Base-by-base conservation (phyloP, 148 eudicot genomes). In the Silene uniflora region DNA sequence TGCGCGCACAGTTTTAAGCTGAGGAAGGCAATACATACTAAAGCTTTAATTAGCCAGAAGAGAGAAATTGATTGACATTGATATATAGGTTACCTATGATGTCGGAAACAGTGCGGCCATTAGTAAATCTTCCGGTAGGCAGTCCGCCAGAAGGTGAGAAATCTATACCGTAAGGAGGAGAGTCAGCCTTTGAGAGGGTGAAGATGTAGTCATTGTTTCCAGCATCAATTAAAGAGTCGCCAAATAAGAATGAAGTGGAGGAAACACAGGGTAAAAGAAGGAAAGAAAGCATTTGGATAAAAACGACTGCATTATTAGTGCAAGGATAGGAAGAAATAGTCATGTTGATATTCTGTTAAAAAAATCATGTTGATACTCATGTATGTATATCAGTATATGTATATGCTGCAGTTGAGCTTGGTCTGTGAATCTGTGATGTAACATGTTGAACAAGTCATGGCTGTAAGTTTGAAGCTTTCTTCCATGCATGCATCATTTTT, bases 51-150 rank as follows among this genome's bases (percentile, higher is more conserved):
- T 9, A 46, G 52, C 52, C 1, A 27, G 42, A 29, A 13, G n/a
- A 64, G 42, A 16, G n/a, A 6, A 62, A 23, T 35, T 62, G 1
- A 18, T 58, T 0, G 18, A 58, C 3, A 18, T 58, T 58, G 18
- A 58, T 58, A 23, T 62, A 74, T 21, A 62, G 3, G 29, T 66
- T 89, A 86, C 90, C 93, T 67, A 88, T 78, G 47, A 88, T 82
- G 67, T 90, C 93, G 1, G 85, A 79, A 18, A 86, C 82, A 19
- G 91, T 90, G 35, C 83, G 86, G 46, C 93, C 93, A 67, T 90
- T 88, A 1, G 93, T 90, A 81, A 88, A 90, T 78, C 93, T 86
- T 10, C 93, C 91, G 0, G 91, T 90, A n/a, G 91, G 90, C 4
- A 79, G 83, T 11, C 91, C 87, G 55, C 77, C 73, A 2, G 91